These are phyloP conservation scores for Schizochytrium sp. DNA, from an alignment of 108 stramenopile species.

Conservation along the genomic window DNA sequence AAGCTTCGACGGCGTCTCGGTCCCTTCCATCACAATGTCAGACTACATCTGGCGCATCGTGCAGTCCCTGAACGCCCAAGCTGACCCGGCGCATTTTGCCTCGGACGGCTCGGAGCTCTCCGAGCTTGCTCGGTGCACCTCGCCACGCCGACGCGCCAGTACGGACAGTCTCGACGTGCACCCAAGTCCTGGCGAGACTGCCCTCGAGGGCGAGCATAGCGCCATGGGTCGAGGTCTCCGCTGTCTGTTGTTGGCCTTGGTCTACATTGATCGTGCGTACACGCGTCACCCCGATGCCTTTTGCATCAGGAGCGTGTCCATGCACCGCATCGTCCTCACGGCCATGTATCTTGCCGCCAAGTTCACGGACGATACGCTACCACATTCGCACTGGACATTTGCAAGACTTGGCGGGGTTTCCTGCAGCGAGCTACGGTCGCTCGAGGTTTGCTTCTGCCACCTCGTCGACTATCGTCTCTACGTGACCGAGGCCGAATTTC, in stretches of 20 bases:
- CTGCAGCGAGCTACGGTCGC: neutral
- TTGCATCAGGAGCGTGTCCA: neutral
- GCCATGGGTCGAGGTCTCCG: slow-evolving; percentile 10
- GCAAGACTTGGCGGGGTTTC: neutral
- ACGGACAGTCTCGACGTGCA: neutral
- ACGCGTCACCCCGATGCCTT: neutral
- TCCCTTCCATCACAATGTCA: neutral
- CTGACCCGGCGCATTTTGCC: neutral
- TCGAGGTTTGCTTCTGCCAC: neutral
- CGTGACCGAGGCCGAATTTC: slow-evolving; percentile 6
- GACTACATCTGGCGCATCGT: slow-evolving; percentile 9
- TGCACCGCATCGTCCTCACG: slow-evolving; percentile 4
- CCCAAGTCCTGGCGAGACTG: neutral
- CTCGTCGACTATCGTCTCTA: neutral
- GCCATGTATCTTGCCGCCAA: neutral
- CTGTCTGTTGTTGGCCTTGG: neutral
- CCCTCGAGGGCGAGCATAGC: neutral
- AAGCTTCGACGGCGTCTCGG: neutral
- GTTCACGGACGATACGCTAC: slow-evolving; percentile 9
- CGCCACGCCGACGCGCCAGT: neutral
- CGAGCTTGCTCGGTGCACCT: neutral
- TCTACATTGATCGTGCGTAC: neutral
- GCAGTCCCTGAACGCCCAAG: neutral
- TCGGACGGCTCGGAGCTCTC: neutral
- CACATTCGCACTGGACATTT: neutral